A percentile compares a stretch with the other conserved stretches of the same genome.
Conservation (phyloP, 306 rosid genomes). For the Cyclanthera cordifolia region DNA sequence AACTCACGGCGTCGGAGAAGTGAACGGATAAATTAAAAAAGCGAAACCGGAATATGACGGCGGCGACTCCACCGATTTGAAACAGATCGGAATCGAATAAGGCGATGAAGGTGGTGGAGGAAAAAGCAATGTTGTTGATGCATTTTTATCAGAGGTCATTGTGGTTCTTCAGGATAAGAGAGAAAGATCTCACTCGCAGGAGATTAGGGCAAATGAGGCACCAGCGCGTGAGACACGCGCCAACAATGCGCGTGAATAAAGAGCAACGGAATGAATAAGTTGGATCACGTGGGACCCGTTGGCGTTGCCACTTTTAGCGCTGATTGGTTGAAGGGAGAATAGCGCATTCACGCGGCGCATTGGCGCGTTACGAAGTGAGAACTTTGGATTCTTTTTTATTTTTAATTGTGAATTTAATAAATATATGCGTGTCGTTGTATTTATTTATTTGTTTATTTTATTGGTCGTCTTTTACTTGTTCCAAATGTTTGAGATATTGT, state of each 20-base stretch:
- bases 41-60: neutral
- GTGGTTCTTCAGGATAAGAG: constrained; percentile 56
- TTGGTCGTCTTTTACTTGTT: constrained; percentile 15
- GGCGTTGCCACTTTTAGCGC: constrained; percentile 27
- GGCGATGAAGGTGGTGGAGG: constrained; percentile 19
- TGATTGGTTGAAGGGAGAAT: neutral
- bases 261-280: neutral
- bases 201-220: constrained; percentile 50
- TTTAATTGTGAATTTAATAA: neutral
- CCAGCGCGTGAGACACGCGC: constrained; percentile 53
- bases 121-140: constrained; percentile 57
- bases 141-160: constrained; percentile 34
- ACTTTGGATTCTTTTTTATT: neutral
- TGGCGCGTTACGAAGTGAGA: constrained; percentile 22
- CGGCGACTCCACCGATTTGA: constrained; percentile 32
- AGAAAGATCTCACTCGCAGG: constrained; percentile 53
- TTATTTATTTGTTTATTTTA: neutral
- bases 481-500: constrained; percentile 1
- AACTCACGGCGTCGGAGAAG: constrained; percentile 28
- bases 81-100: constrained; percentile 37
- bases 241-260: constrained; percentile 1
- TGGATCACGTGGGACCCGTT: constrained; percentile 15
- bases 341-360: neutral
- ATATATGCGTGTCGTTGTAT: neutral
- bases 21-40: constrained; percentile 12